phyloP scores from a whole-genome alignment of 176 grass and related monocot species.

The bread wheat (Triticum aestivum) region IWGSC_CS_RefSeq_v2.1 NC_057804.1:446440579-446441078 shows the following conservation, averaged over 20 bases:
- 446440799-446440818: constrained; percentile 13
- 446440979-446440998: not conserved
- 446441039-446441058: not conserved
- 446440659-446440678: constrained; percentile 39
- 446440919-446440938: constrained; percentile 41
- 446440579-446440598: not conserved
- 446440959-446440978: not conserved
- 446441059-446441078: not conserved
- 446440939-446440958: constrained; percentile 33
- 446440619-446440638: not conserved
- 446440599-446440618: not conserved
- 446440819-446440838: constrained; percentile 37
- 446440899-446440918: constrained; percentile 30
- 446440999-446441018: not conserved
- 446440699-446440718: constrained; percentile 53
- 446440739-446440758: constrained; percentile 7
- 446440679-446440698: constrained; percentile 37
- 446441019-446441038: not conserved
- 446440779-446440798: not conserved
- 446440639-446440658: constrained; percentile 52
- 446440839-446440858: constrained; percentile 58
- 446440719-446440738: constrained; percentile 54
- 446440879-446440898: constrained; percentile 24
- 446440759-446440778: not conserved
- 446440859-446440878: constrained; percentile 42